Evolutionary conservation across 2,329 filamentous ascomycete genomes (phyloP), one percentile per base, ranked within the genome.

Genomic region (Xylariaceae sp.): DNA sequence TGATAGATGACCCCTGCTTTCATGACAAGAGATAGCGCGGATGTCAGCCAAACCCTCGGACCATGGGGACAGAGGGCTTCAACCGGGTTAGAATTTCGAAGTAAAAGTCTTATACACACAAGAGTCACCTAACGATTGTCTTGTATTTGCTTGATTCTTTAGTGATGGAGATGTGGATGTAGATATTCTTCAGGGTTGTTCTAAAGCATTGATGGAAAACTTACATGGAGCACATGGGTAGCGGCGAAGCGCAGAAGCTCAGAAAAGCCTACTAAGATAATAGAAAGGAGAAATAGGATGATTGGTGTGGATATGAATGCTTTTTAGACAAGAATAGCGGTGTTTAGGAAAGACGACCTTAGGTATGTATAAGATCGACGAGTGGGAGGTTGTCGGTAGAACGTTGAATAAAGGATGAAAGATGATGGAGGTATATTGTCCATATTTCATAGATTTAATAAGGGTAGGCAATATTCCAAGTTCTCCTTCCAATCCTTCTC

Each of bases 271-370:
- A 20, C 12, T 41, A 40, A 37, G 50, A 49, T 20, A 51, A 42
- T 2, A 55, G 50, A 54, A 26, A 32, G 45, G n/a, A 45, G 43
- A 56, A 52, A 14, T 53, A 49, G 52, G 52, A 40, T 49, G 16
- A 48, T 29, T 50, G 45, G 44, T 45, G 48, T 32, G 41, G 20
- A 60, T 60, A 59, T 7, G 47, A 20, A 21, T 57, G 18, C 21
- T 54, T 49, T 6, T 21, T 4, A 3, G 12, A 42, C 18, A 49
- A 45, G 46, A 32, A 37, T 54, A 7, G 54, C 44, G 21, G 23
- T 57, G 56, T 52, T 18, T 62, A 62, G 60, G 60, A 20, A 18
- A 26, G 47, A 37, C 12, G 14, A 37, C 32, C 32, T 37, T 7
- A 14, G 12, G 32, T 44, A 26, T 18, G 23, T 48, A 48, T 37